Evolutionary conservation across 352 stramenopile genomes (phyloP).

Genomic region (Phytophthora sp.): DNA sequence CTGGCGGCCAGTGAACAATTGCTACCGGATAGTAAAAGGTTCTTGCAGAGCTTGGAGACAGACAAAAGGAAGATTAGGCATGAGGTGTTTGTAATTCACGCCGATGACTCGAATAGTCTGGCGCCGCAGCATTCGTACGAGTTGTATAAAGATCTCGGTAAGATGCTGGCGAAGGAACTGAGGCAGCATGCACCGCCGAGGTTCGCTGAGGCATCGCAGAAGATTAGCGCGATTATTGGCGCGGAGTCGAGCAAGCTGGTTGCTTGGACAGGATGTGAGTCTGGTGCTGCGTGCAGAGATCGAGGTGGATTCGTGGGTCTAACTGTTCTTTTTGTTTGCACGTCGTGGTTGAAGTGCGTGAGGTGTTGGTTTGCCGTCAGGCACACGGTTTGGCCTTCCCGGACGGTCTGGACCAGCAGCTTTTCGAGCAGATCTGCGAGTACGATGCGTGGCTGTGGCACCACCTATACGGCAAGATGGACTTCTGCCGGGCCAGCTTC

Average conservation of each 20-base stretch:
- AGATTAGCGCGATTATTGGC: slow-evolving; percentile 56
- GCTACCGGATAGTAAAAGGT: slow-evolving; percentile 20
- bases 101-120: slow-evolving; percentile 55
- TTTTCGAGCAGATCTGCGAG: slow-evolving; percentile 68
- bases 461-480: slow-evolving; percentile 67
- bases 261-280: slow-evolving; percentile 74
- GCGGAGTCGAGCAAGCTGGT: slow-evolving; percentile 45
- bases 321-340: slow-evolving; percentile 2
- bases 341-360: slow-evolving; percentile 51
- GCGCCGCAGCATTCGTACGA: slow-evolving; percentile 73
- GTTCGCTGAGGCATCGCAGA: slow-evolving; percentile 43
- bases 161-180: slow-evolving; percentile 59
- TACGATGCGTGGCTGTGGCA: slow-evolving; percentile 83
- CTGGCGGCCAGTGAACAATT: slow-evolving; percentile 8
- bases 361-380: slow-evolving; percentile 72
- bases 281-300: not conserved
- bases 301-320: slow-evolving; percentile 1
- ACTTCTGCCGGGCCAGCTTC: slow-evolving; percentile 74
- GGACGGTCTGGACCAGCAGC: slow-evolving; percentile 53
- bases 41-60: slow-evolving; percentile 22
- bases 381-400: slow-evolving; percentile 68
- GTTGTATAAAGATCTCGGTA: slow-evolving; percentile 57
- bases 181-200: slow-evolving; percentile 49
- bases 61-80: slow-evolving; percentile 9
- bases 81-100: slow-evolving; percentile 47